Conservation (phyloP, 108 stramenopile genomes). For the Parmales sp. region DNA sequence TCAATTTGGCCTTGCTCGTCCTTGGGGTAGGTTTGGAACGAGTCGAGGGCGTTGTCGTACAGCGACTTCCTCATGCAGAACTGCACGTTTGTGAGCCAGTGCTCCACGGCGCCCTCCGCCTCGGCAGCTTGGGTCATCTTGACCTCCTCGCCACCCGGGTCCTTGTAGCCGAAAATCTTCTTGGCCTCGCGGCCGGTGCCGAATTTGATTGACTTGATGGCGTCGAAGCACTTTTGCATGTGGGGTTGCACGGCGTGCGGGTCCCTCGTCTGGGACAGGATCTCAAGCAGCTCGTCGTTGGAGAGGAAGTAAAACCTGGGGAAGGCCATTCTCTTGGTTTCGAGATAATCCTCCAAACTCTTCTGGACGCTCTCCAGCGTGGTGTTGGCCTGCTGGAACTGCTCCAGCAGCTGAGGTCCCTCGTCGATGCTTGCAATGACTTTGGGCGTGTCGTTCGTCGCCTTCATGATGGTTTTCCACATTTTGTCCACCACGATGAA, state of each 20-base stretch:
- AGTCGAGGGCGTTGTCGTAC: slow-evolving; percentile 15
- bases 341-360: slow-evolving; percentile 49
- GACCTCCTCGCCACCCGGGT: slow-evolving; percentile 26
- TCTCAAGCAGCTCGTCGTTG: slow-evolving; percentile 55
- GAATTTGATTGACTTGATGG: slow-evolving; percentile 46
- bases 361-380: slow-evolving; percentile 26
- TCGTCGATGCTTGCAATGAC: slow-evolving; percentile 28
- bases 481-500: slow-evolving; percentile 38
- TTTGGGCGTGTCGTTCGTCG: slow-evolving; percentile 24
- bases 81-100: slow-evolving; percentile 54
- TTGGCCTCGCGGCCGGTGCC: slow-evolving; percentile 12
- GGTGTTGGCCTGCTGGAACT: slow-evolving; percentile 4
- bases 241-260: slow-evolving; percentile 51
- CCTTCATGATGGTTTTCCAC: slow-evolving; percentile 39
- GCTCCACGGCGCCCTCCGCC: slow-evolving; percentile 21
- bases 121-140: not conserved
- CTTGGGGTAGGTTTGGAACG: slow-evolving; percentile 30
- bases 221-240: slow-evolving; percentile 54
- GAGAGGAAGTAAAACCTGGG: slow-evolving; percentile 56
- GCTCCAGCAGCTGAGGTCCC: slow-evolving; percentile 1
- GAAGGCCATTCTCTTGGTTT: slow-evolving; percentile 52
- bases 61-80: slow-evolving; percentile 38
- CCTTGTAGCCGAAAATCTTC: not conserved
- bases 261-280: slow-evolving; percentile 47
- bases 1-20: slow-evolving; percentile 22